Percentiles rank a stretch among this genome's conserved stretches.
These are phyloP conservation scores for Paramecium primaurelia DNA, from an alignment of 73 alveolate species.

Conservation along the genomic window DNA sequence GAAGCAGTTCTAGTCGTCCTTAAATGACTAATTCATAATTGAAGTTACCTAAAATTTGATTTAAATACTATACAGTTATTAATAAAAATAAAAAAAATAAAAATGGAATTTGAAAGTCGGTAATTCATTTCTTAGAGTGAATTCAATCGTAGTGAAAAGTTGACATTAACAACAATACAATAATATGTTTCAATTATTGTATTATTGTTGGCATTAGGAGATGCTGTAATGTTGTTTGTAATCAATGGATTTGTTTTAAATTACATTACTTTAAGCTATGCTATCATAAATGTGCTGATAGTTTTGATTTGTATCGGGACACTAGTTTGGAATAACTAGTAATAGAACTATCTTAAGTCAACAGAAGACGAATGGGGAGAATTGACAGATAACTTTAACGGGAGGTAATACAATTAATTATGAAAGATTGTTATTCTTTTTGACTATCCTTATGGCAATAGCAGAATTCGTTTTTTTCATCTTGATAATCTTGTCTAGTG, in stretches of 20 bases:
- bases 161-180: neutral
- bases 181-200: neutral
- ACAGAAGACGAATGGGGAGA: constrained; percentile 40
- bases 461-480: neutral
- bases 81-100: neutral
- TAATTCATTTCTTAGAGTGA: constrained; percentile 23
- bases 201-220: neutral
- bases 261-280: neutral
- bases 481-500: neutral
- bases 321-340: neutral
- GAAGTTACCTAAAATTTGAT: constrained; percentile 36
- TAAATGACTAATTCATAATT: neutral
- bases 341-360: neutral
- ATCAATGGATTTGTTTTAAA: neutral
- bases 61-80: neutral
- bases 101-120: neutral
- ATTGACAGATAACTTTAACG: neutral
- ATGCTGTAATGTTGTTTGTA: neutral
- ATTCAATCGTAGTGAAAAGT: neutral
- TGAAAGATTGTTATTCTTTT: neutral
- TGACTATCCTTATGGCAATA: neutral
- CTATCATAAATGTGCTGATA: neutral
- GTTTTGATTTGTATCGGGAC: neutral
- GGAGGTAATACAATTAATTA: constrained; percentile 17
- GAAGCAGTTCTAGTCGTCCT: neutral